A percentile compares a stretch with the other conserved stretches of the same genome.
phyloP scores from a whole-genome alignment of 2,329 filamentous ascomycete genomes.

The Rhinocladiella mackenziei region DNA sequence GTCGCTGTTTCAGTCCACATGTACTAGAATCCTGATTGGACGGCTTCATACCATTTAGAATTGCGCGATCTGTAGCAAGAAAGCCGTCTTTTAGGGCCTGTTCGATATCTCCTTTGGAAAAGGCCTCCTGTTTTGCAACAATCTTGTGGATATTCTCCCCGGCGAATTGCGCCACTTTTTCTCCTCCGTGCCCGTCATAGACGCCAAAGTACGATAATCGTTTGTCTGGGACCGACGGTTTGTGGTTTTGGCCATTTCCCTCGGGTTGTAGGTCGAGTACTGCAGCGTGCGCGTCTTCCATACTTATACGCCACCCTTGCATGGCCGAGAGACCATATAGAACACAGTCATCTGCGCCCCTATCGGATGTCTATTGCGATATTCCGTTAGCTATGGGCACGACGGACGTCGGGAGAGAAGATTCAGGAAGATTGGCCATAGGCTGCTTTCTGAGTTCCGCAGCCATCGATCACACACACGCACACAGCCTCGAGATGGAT shows the following conservation, averaged over 20 bases:
- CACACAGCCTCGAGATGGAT: background rate
- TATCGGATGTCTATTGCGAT: conserved; percentile 67
- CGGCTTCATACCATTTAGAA: conserved; percentile 71
- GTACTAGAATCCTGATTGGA: conserved; percentile 6
- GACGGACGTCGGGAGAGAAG: background rate
- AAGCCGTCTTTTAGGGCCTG: conserved; percentile 97
- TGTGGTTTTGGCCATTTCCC: conserved; percentile 48
- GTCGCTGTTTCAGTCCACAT: conserved; percentile 23
- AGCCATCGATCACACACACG: background rate
- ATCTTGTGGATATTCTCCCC: conserved; percentile 93
- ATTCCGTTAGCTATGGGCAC: conserved; percentile 6
- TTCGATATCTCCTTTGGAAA: conserved; percentile 84
- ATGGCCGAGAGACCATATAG: conserved; percentile 94
- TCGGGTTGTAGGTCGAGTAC: conserved; percentile 78
- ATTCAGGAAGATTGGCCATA: background rate
- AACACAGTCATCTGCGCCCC: conserved; percentile 87
- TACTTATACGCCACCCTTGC: conserved; percentile 99
- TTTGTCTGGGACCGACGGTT: conserved; percentile 62
- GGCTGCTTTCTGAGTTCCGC: background rate
- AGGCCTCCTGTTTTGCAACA: conserved; percentile 88
- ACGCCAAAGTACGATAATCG: conserved; percentile 95
- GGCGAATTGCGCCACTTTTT: conserved; percentile 90
- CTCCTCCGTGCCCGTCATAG: conserved; percentile 94
- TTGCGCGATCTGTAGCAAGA: conserved; percentile 89
- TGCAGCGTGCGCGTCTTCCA: conserved; percentile 94